phyloP scores from a whole-genome alignment of 495 filamentous ascomycete genomes.

The Neurospora discreta region DNA sequence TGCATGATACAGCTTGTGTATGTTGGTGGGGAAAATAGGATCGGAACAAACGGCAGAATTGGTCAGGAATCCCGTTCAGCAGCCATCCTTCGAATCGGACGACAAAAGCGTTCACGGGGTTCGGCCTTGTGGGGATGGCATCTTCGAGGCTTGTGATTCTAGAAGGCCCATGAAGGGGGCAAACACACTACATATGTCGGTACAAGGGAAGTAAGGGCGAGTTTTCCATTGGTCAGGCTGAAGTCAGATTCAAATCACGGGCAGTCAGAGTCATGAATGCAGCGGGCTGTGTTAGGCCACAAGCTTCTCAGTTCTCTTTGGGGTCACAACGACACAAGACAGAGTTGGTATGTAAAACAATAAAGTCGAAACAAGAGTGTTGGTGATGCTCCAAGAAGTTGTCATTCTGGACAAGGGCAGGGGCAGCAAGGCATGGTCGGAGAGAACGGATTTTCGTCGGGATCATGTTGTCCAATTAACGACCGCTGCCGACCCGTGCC shows the following conservation, averaged over 20 bases:
- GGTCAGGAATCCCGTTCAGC: background rate
- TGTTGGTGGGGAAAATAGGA: background rate
- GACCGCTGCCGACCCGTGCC: background rate
- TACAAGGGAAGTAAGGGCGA: background rate
- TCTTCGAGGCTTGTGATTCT: background rate
- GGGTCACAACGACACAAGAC: background rate
- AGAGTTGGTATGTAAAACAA: background rate
- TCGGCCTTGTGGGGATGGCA: background rate
- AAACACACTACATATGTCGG: background rate
- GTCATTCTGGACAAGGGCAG: background rate
- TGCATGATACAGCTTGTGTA: background rate
- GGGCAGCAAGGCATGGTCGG: background rate
- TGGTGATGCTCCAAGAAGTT: background rate
- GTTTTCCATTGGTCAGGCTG: background rate
- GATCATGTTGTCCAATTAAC: background rate
- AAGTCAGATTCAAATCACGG: background rate
- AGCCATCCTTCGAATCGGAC: background rate
- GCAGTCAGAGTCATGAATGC: background rate
- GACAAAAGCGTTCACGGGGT: background rate
- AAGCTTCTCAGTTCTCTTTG: background rate
- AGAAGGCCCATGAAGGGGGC: background rate
- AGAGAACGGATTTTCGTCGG: background rate
- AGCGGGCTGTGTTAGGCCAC: background rate
- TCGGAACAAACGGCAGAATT: background rate
- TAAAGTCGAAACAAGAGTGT: background rate